Evolutionary conservation across 805 yeast genomes (phyloP).

Genomic region (Pichia manshurica): DNA sequence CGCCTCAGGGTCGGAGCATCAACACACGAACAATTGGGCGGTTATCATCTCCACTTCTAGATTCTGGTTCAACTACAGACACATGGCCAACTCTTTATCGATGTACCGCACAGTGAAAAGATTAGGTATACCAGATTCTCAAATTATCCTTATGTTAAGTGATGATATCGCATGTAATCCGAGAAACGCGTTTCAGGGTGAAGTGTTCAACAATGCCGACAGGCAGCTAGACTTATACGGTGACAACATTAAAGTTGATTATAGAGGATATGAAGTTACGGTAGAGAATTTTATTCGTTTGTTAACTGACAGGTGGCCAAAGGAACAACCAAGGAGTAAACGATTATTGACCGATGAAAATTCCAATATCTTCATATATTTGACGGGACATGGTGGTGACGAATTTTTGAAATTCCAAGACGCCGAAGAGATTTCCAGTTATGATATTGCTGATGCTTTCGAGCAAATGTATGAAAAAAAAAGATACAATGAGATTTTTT

Average conservation of each 20-base stretch:
- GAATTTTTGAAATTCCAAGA: slow-evolving; percentile 97
- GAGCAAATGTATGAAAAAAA: slow-evolving; percentile 95
- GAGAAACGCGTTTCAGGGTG: slow-evolving; percentile 91
- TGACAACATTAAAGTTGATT: slow-evolving; percentile 91
- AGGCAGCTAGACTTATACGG: slow-evolving; percentile 91
- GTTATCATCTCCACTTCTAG: slow-evolving; percentile 93
- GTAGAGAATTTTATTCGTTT: slow-evolving; percentile 93
- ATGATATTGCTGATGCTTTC: slow-evolving; percentile 95
- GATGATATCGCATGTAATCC: slow-evolving; percentile 98
- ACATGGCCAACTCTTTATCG: slow-evolving; percentile 92
- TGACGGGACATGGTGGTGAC: slow-evolving; percentile 99
- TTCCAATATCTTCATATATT: slow-evolving; percentile 86
- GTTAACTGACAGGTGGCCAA: slow-evolving; percentile 93
- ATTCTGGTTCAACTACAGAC: slow-evolving; percentile 98
- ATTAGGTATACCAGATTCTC: slow-evolving; percentile 96
- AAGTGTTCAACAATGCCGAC: slow-evolving; percentile 90
- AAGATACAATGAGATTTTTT: slow-evolving; percentile 89
- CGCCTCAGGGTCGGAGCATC: slow-evolving; percentile 5
- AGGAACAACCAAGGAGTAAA: slow-evolving; percentile 88
- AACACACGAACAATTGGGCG: slow-evolving; percentile 68
- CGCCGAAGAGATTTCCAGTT: slow-evolving; percentile 93
- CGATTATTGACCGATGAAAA: slow-evolving; percentile 87
- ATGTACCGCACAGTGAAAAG: slow-evolving; percentile 94
- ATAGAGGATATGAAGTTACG: slow-evolving; percentile 95
- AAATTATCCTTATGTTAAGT: slow-evolving; percentile 89